These are phyloP conservation scores for Fusarium sororula DNA, from an alignment of 2,329 filamentous ascomycete species.

Conservation along the genomic window DNA sequence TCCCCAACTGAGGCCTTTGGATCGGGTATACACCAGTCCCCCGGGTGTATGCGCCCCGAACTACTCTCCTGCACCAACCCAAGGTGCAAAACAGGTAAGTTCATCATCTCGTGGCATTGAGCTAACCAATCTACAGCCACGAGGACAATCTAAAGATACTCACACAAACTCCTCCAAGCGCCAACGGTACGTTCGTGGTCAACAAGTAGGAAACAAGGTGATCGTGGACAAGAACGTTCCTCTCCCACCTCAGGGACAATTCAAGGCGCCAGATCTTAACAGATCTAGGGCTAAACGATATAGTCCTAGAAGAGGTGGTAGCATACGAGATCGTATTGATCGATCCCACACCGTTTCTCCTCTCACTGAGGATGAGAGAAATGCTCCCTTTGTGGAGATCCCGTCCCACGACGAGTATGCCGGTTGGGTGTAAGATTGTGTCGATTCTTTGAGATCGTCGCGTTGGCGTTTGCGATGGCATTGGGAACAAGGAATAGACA, in stretches of 20 bases:
- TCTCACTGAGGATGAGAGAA: conserved; percentile 5
- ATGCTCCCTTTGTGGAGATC: neutral
- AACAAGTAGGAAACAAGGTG: neutral
- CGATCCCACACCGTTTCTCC: conserved; percentile 3
- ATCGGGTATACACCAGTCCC: neutral
- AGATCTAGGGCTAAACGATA: neutral
- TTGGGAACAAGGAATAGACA: neutral
- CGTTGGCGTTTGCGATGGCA: neutral
- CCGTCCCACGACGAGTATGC: neutral
- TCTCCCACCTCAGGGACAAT: neutral
- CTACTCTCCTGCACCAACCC: neutral
- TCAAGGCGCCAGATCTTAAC: neutral
- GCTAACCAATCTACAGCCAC: conserved; percentile 1
- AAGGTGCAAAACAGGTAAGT: conserved; percentile 2
- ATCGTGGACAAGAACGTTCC: neutral
- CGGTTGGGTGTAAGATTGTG: neutral
- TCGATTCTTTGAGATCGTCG: neutral
- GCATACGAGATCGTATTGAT: neutral
- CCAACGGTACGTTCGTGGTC: neutral
- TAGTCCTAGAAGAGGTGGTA: neutral
- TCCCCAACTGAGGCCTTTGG: neutral
- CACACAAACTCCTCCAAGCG: neutral
- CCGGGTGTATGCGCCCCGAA: neutral
- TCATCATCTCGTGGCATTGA: neutral
- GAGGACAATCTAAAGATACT: neutral